Evolutionary conservation across 2,329 filamentous ascomycete species (phyloP).

Genomic region (Lasiodiplodia citricola): DNA sequence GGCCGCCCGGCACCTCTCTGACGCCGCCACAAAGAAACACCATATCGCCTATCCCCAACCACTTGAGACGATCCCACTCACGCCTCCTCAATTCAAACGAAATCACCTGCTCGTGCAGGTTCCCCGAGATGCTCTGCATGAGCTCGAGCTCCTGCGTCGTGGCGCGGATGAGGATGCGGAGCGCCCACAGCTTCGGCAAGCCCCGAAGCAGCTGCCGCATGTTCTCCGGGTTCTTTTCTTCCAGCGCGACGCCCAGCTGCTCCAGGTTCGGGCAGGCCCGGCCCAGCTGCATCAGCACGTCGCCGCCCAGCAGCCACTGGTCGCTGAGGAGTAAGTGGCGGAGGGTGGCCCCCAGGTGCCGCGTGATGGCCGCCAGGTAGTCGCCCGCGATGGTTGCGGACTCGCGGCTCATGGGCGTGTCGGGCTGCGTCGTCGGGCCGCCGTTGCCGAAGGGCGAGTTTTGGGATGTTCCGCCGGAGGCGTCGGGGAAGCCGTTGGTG

Average conservation of each 20-base stretch:
- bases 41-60: slow-evolving; percentile 46
- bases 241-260: slow-evolving; percentile 61
- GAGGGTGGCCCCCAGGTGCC: slow-evolving; percentile 57
- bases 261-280: slow-evolving; percentile 63
- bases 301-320: slow-evolving; percentile 58
- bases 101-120: slow-evolving; percentile 40
- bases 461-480: slow-evolving; percentile 26
- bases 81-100: slow-evolving; percentile 42
- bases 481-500: slow-evolving; percentile 33
- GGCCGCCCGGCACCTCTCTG: slow-evolving; percentile 29
- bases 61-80: slow-evolving; percentile 43
- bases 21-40: slow-evolving; percentile 46
- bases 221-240: slow-evolving; percentile 57
- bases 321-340: slow-evolving; percentile 63
- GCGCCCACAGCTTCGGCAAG: slow-evolving; percentile 46
- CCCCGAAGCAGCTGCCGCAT: slow-evolving; percentile 44
- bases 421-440: slow-evolving; percentile 34
- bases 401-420: slow-evolving; percentile 19
- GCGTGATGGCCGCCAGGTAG: slow-evolving; percentile 58
- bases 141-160: slow-evolving; percentile 36
- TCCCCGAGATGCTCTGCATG: slow-evolving; percentile 35
- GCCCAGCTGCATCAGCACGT: slow-evolving; percentile 57
- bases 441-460: slow-evolving; percentile 9
- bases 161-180: slow-evolving; percentile 46
- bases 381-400: slow-evolving; percentile 40